Conservation (phyloP, 495 filamentous ascomycete species). For the Bryoglossum gracile region DNA sequence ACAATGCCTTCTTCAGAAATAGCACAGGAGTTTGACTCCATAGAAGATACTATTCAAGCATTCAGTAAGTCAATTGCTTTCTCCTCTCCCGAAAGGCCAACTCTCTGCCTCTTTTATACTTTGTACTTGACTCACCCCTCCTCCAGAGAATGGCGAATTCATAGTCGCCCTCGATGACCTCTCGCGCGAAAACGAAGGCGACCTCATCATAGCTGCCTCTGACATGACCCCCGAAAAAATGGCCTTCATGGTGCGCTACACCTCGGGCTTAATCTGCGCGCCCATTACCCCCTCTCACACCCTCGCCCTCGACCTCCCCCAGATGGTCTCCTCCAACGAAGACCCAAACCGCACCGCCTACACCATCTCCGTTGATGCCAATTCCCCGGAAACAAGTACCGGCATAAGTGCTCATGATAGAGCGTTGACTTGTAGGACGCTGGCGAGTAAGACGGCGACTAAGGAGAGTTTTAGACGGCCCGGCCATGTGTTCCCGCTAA, state of each 20-base stretch:
- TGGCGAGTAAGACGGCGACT: conserved; percentile 58
- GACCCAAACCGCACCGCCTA: conserved; percentile 91
- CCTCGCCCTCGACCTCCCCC: conserved; percentile 64
- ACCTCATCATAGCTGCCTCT: conserved; percentile 90
- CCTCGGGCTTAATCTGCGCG: conserved; percentile 84
- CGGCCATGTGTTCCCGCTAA: conserved; percentile 84
- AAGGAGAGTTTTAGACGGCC: conserved; percentile 66
- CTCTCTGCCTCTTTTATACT: background rate
- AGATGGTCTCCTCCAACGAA: conserved; percentile 76
- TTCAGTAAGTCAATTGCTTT: conserved; percentile 56
- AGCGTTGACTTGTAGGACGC: conserved; percentile 68
- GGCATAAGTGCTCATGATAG: conserved; percentile 88
- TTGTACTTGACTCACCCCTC: conserved; percentile 5
- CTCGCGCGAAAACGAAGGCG: conserved; percentile 93
- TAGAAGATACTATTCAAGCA: conserved; percentile 75
- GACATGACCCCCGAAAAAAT: conserved; percentile 81
- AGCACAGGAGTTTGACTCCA: conserved; percentile 62
- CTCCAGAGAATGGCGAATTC: conserved; percentile 77
- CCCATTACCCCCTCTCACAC: conserved; percentile 65
- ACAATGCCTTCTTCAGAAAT: conserved; percentile 24
- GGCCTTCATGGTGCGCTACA: conserved; percentile 90
- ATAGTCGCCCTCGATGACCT: conserved; percentile 89
- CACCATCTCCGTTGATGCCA: conserved; percentile 77
- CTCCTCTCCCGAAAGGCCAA: conserved; percentile 3
- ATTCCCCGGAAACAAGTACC: conserved; percentile 65